These are phyloP conservation scores for Polychaeton citri DNA, from an alignment of 2,329 filamentous ascomycete genomes.

Conservation along the genomic window DNA sequence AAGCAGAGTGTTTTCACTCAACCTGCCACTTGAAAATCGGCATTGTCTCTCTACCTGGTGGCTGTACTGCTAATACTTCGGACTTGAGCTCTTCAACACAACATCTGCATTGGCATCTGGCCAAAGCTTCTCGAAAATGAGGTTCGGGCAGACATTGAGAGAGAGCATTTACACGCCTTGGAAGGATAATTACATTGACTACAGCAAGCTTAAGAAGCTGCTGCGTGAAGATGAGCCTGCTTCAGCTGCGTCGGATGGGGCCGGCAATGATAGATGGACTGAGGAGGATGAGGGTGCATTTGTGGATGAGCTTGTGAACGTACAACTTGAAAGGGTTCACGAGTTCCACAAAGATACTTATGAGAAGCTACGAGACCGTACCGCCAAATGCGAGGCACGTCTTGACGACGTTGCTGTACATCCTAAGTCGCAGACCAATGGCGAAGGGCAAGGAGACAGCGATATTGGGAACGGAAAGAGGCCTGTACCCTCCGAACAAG, in stretches of 20 bases:
- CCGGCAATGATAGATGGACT: conserved; percentile 61
- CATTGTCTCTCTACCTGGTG: too few species aligned
- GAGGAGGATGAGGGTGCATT: conserved; percentile 88
- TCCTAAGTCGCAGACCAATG: conserved; percentile 12
- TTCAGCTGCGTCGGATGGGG: conserved; percentile 33
- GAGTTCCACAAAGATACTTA: conserved; percentile 75
- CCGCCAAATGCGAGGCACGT: conserved; percentile 53
- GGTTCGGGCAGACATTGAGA: conserved; percentile 81
- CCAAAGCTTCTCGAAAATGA: conserved; percentile 43
- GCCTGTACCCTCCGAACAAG: conserved; percentile 24
- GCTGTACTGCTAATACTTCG: too few species aligned
- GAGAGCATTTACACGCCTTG: conserved; percentile 72
- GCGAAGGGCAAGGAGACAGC: conserved; percentile 8
- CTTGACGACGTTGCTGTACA: conserved; percentile 43
- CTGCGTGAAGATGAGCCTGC: conserved; percentile 59
- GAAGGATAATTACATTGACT: conserved; percentile 92
- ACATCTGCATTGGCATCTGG: too few species aligned
- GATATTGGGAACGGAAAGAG: conserved; percentile 18
- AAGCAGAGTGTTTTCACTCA: too few species aligned
- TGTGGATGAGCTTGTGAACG: conserved; percentile 88
- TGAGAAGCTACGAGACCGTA: conserved; percentile 67
- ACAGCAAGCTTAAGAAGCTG: conserved; percentile 79
- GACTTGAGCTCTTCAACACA: too few species aligned
- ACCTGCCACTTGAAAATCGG: too few species aligned
- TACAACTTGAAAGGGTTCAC: conserved; percentile 89